Percentiles rank a stretch among this genome's conserved stretches.
Evolutionary conservation across 225 moss, liverwort and hornwort species (phyloP).

Genomic region (Takakia lepidozioides): DNA sequence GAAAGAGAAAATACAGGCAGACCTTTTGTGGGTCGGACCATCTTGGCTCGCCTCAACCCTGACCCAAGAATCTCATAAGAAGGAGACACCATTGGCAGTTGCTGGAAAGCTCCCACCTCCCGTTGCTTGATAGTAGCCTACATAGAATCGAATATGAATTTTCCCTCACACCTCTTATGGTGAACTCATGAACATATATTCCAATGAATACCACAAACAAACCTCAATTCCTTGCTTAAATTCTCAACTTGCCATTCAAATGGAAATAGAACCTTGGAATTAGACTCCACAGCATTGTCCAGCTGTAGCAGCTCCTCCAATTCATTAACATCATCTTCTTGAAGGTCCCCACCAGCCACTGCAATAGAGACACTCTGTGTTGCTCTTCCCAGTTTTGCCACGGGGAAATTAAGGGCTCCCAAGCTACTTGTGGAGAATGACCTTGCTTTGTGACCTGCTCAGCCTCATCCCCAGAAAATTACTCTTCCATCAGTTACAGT

Average conservation of each 20-base stretch:
- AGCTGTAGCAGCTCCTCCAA: constrained; percentile 15
- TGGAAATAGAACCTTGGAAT: constrained; percentile 15
- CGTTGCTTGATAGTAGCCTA: constrained; percentile 38
- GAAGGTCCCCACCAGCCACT: constrained; percentile 9
- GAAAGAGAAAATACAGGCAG: neutral
- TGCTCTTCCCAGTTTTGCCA: constrained; percentile 32
- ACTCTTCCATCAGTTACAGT: neutral
- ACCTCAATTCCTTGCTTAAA: neutral
- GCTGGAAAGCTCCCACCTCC: constrained; percentile 92
- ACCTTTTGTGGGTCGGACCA: constrained; percentile 99
- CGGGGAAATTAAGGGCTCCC: constrained; percentile 25
- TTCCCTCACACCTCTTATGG: neutral
- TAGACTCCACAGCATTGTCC: constrained; percentile 12
- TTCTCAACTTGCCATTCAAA: neutral
- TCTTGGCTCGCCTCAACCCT: constrained; percentile 79
- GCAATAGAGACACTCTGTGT: constrained; percentile 9
- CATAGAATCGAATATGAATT: constrained; percentile 1
- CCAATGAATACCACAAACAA: neutral
- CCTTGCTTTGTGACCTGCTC: constrained; percentile 18
- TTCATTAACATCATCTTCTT: constrained; percentile 6
- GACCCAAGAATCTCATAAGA: constrained; percentile 85
- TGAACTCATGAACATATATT: no score
- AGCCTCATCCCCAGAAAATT: neutral
- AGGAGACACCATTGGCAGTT: constrained; percentile 93
- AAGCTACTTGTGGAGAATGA: constrained; percentile 3